Base-by-base conservation (phyloP, 306 rosid genomes). In the Luffa acutangula region DNA sequence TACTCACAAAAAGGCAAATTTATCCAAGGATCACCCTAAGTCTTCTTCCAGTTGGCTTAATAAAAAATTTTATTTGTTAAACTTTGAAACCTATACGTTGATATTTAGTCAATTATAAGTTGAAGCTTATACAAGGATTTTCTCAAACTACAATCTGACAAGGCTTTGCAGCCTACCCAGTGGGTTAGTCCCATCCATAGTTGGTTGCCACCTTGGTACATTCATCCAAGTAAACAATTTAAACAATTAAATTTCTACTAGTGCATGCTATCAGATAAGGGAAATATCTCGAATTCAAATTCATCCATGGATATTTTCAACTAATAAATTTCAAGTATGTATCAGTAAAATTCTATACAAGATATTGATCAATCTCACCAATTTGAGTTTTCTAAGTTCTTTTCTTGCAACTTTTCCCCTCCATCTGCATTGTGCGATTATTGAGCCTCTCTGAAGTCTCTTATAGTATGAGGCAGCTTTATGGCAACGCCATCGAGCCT, bases 341-440 rank as follows among this genome's bases (percentile, higher is more conserved):
- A 11, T 72, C 11, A 43, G 13, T 74, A 15, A 15, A 51, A 74
- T 31, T 31, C 43, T 8, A 74, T 51, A 52, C 46, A 51, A 15
- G 78, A 75, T 17, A 75, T 51, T 53, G n/a, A 54, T 79, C 13
- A 42, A 2, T 77, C 88, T 79, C 65, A 85, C 99, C 99, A 93
- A 90, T 89, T 93, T 96, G 85, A 93, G 93, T 85, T 90, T 96
- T 86, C 98, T 93, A 78, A 93, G 98, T 79, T 93, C 99, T 85
- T 56, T 86, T 83, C 87, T 91, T 34, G 88, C 97, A 59, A 83
- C n/a, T 72, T 80, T 82, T 46, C 97, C 97, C 80, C 99, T 89
- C 97, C 94, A 89, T 86, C 87, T 84, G 90, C 96, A 88, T 85
- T 96, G 99, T 75, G 96, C 71, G 9, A 80, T 64, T 79, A 96